A percentile compares a stretch with the other conserved stretches of the same genome.
Conservation (phyloP, 441 rosid genomes). For the Syzygium malaccense region DNA sequence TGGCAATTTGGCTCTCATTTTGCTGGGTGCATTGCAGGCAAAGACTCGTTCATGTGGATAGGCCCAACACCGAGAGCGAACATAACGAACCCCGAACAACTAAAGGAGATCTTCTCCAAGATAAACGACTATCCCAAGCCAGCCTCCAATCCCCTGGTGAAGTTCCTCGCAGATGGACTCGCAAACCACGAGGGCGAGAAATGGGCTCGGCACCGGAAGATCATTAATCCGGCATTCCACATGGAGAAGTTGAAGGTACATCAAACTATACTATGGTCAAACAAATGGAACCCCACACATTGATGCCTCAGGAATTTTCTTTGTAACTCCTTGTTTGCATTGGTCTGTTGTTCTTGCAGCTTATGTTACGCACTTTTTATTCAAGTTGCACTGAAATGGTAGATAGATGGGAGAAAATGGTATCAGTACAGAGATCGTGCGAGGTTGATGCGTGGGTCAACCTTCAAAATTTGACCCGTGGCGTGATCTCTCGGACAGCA, state of each 20-base stretch:
- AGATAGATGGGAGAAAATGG: not conserved
- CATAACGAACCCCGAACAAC: too few relatives aligned
- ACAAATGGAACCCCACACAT: not conserved
- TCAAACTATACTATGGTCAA: not conserved
- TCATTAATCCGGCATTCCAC: not conserved
- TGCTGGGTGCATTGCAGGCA: conserved; percentile 5
- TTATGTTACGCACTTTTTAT: not conserved
- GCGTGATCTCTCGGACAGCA: not conserved
- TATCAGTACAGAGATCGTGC: not conserved
- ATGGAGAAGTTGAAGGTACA: not conserved
- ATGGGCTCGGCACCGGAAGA: too few relatives aligned
- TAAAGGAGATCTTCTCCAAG: too few relatives aligned
- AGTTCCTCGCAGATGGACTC: too few relatives aligned
- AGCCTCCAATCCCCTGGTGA: too few relatives aligned
- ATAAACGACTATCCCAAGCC: too few relatives aligned
- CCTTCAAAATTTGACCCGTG: not conserved
- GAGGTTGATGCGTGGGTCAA: not conserved
- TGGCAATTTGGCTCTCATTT: not conserved
- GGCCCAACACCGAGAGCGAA: too few relatives aligned
- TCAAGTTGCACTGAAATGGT: not conserved
- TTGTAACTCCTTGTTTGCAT: not conserved
- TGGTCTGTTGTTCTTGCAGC: not conserved
- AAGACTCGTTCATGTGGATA: too few relatives aligned
- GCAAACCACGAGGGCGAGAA: too few relatives aligned
- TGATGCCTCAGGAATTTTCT: not conserved